Conservation (phyloP, 129 eudicot genomes). For the Pulicaria dysenterica region DNA sequence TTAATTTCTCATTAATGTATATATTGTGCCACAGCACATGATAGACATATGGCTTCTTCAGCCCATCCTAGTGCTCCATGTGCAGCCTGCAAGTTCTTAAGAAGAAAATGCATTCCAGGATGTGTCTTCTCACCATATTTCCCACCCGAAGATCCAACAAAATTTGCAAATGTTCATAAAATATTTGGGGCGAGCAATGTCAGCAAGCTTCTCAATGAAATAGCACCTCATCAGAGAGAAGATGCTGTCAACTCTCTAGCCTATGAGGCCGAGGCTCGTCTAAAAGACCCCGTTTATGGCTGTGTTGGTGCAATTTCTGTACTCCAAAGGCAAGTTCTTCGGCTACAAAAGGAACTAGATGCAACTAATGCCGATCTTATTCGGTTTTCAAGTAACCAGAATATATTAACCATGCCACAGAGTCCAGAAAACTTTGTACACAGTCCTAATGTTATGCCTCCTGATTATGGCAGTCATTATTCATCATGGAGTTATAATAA, state of each 20-base stretch:
- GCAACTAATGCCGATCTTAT: conserved; percentile 69
- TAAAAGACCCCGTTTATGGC: conserved; percentile 87
- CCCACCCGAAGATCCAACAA: conserved; percentile 81
- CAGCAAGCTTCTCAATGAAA: conserved; percentile 73
- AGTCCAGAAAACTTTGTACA: conserved; percentile 20
- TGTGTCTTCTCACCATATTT: conserved; percentile 85
- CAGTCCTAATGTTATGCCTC: conserved; percentile 29
- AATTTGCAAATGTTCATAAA: conserved; percentile 75
- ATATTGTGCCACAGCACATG: not conserved
- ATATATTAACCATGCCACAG: conserved; percentile 13
- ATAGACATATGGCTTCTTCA: conserved; percentile 58
- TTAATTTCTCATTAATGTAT: conserved; percentile 16
- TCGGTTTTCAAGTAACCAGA: conserved; percentile 45
- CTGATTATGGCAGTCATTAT: conserved; percentile 25
- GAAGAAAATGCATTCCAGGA: conserved; percentile 79
- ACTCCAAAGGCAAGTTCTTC: conserved; percentile 73
- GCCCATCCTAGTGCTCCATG: conserved; percentile 74
- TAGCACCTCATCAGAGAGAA: conserved; percentile 68
- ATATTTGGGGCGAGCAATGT: conserved; percentile 96
- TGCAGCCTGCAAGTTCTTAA: conserved; percentile 92
- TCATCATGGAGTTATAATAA: conserved; percentile 47
- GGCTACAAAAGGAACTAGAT: conserved; percentile 72
- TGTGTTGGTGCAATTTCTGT: conserved; percentile 84
- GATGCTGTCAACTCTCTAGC: conserved; percentile 89
- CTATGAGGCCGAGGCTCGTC: conserved; percentile 81